phyloP scores from a whole-genome alignment of 371 early-diverging fungal genomes.

The Mortierella sp. region DNA sequence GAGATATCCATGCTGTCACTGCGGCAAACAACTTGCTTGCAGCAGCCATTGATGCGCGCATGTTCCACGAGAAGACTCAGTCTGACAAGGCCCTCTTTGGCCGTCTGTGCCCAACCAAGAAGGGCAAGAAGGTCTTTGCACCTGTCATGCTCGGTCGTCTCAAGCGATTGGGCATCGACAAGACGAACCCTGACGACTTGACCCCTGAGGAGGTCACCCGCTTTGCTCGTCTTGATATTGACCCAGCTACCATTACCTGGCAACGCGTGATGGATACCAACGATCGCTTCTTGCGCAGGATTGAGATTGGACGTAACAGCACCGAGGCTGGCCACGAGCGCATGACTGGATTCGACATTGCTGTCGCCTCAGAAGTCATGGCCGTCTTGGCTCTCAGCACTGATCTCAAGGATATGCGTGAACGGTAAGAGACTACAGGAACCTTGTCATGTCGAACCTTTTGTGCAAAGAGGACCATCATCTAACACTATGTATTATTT shows the following conservation, averaged over 20 bases:
- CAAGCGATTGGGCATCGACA: slow-evolving; percentile 84
- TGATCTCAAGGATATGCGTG: slow-evolving; percentile 90
- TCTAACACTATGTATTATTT: background rate
- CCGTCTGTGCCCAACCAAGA: slow-evolving; percentile 89
- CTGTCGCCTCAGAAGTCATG: slow-evolving; percentile 97
- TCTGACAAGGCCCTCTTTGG: slow-evolving; percentile 88
- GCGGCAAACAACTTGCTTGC: slow-evolving; percentile 96
- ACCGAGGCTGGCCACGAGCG: slow-evolving; percentile 91
- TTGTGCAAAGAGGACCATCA: background rate
- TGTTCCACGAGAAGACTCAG: slow-evolving; percentile 96
- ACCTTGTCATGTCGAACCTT: too few species aligned
- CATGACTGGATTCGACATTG: slow-evolving; percentile 94
- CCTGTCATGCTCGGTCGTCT: slow-evolving; percentile 89
- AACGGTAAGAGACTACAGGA: slow-evolving; percentile 71
- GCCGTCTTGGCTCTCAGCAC: slow-evolving; percentile 96
- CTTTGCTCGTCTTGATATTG: slow-evolving; percentile 93
- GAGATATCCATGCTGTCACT: slow-evolving; percentile 97
- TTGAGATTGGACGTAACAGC: slow-evolving; percentile 87
- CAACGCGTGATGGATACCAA: slow-evolving; percentile 95
- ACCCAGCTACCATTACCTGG: slow-evolving; percentile 93
- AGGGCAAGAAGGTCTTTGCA: slow-evolving; percentile 85
- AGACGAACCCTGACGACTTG: slow-evolving; percentile 82
- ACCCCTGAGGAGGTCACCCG: slow-evolving; percentile 79
- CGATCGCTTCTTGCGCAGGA: slow-evolving; percentile 93
- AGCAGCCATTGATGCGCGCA: slow-evolving; percentile 97